Evolutionary conservation across 495 filamentous ascomycete species (phyloP).

Genomic region (Hypoxylon lenormandii): DNA sequence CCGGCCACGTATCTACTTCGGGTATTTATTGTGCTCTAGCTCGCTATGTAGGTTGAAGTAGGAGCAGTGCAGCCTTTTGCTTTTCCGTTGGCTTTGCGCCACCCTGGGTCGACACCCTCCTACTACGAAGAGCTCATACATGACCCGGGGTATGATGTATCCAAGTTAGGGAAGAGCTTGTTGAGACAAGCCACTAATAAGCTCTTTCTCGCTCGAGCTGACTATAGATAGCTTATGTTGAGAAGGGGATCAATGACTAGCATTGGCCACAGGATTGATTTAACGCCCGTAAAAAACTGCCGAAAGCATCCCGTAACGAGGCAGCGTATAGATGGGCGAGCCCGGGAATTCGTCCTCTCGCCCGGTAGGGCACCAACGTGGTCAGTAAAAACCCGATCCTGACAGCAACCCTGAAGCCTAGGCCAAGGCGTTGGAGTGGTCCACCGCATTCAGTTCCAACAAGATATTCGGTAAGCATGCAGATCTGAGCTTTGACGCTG

Average conservation of each 20-base stretch:
- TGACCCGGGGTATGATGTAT: not conserved
- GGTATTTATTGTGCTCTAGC: constrained; percentile 1
- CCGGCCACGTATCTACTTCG: constrained; percentile 13
- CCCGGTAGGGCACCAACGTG: constrained; percentile 43
- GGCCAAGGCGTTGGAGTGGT: constrained; percentile 12
- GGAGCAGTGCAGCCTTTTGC: not conserved
- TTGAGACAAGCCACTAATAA: constrained; percentile 11
- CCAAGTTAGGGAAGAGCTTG: constrained; percentile 7
- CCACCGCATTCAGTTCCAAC: constrained; percentile 19
- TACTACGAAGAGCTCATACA: not conserved
- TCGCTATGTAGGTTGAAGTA: not conserved
- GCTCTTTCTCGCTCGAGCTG: constrained; percentile 8
- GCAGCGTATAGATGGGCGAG: not conserved
- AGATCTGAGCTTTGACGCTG: constrained; percentile 3
- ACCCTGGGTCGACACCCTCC: constrained; percentile 1
- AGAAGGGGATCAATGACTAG: constrained; percentile 11
- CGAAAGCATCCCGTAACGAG: constrained; percentile 20
- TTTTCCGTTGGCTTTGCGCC: constrained; percentile 10
- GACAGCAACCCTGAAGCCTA: constrained; percentile 7
- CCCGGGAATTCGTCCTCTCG: constrained; percentile 32
- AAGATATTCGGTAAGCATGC: constrained; percentile 11
- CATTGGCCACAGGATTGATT: constrained; percentile 30
- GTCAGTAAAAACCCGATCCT: constrained; percentile 31
- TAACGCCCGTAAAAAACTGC: constrained; percentile 24
- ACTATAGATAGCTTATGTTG: constrained; percentile 13